Percentiles rank a stretch among this genome's conserved stretches.
phyloP scores from a whole-genome alignment of 352 stramenopile species.

The Thalassiosira ordinaria region DNA sequence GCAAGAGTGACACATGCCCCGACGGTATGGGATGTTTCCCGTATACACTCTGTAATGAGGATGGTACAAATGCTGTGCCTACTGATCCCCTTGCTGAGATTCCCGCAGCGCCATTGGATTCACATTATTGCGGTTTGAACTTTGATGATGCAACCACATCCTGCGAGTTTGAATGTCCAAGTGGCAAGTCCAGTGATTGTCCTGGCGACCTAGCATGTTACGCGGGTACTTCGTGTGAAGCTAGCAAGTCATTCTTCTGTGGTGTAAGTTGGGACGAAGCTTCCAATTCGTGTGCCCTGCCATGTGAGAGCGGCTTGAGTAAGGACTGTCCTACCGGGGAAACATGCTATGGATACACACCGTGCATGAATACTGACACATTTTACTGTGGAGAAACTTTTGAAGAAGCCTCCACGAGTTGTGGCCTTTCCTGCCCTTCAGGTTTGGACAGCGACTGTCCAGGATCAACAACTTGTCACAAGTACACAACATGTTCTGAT shows the following conservation, averaged over 20 bases:
- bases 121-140: slow-evolving; percentile 39
- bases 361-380: slow-evolving; percentile 56
- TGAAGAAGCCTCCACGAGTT: slow-evolving; percentile 45
- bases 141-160: slow-evolving; percentile 38
- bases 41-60: slow-evolving; percentile 33
- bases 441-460: slow-evolving; percentile 44
- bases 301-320: slow-evolving; percentile 66
- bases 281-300: slow-evolving; percentile 54
- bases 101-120: slow-evolving; percentile 12
- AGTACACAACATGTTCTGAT: slow-evolving; percentile 56
- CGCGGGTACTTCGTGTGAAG: slow-evolving; percentile 36
- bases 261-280: slow-evolving; percentile 77
- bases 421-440: slow-evolving; percentile 31
- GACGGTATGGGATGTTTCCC: slow-evolving; percentile 36
- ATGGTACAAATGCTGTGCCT: slow-evolving; percentile 20
- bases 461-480: slow-evolving; percentile 40
- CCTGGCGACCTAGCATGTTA: slow-evolving; percentile 41
- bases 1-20: slow-evolving; percentile 30
- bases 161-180: slow-evolving; percentile 33
- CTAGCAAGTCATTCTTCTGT: slow-evolving; percentile 61
- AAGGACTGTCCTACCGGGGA: slow-evolving; percentile 69
- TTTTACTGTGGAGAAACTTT: slow-evolving; percentile 55
- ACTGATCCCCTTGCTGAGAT: background rate
- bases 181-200: slow-evolving; percentile 32
- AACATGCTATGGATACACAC: slow-evolving; percentile 81